phyloP scores from a whole-genome alignment of 768 basidiomycete species.

The Agrocybe pediades region DNA sequence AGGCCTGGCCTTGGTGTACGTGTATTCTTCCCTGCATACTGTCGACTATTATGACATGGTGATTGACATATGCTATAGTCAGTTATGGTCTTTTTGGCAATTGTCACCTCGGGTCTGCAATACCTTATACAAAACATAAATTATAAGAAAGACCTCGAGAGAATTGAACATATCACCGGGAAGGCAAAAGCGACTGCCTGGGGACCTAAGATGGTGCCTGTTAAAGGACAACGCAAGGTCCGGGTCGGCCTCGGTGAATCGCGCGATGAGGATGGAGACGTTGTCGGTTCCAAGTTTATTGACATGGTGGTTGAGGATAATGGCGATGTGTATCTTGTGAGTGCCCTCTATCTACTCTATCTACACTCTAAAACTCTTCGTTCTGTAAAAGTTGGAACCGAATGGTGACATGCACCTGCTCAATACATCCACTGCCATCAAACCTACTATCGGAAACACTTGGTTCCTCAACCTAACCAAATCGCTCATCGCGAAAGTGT shows the following conservation, averaged over 20 bases:
- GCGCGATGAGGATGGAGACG: conserved; percentile 59
- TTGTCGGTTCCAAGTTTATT: conserved; percentile 51
- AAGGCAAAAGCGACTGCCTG: conserved; percentile 78
- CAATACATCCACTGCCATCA: conserved; percentile 57
- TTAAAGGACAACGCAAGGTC: conserved; percentile 73
- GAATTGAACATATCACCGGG: conserved; percentile 60
- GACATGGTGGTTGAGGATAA: conserved; percentile 82
- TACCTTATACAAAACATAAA: conserved; percentile 79
- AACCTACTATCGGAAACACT: conserved; percentile 61
- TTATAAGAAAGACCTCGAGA: conserved; percentile 68
- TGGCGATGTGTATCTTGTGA: conserved; percentile 70
- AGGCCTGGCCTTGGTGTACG: conserved; percentile 86
- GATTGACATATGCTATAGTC: conserved; percentile 39
- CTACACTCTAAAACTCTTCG: not conserved
- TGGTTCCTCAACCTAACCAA: conserved; percentile 65
- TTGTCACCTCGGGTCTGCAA: conserved; percentile 82
- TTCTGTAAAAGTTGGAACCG: conserved; percentile 54
- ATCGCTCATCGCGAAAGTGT: conserved; percentile 29
- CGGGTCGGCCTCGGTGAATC: conserved; percentile 67
- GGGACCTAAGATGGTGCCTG: conserved; percentile 74
- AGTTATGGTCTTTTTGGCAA: conserved; percentile 74
- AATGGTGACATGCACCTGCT: conserved; percentile 59
- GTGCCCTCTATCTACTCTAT: conserved; percentile 27
- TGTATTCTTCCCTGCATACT: conserved; percentile 1
- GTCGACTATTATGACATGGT: conserved; percentile 10